phyloP scores from a whole-genome alignment of 129 eudicot genomes.

The Logfia minima region DNA sequence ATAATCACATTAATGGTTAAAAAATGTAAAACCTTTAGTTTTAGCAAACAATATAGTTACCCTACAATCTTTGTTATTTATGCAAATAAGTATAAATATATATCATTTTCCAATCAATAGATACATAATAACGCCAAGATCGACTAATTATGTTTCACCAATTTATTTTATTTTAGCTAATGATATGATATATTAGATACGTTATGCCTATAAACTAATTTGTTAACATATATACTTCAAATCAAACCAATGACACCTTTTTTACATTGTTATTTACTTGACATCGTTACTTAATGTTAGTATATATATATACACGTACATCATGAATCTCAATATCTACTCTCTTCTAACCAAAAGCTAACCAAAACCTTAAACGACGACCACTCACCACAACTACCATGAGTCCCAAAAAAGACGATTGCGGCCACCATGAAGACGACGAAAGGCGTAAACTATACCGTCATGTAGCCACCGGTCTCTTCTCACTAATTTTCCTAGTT shows the following conservation, averaged over 20 bases:
- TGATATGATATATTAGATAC: not conserved
- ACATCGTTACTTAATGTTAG: not conserved
- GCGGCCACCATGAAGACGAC: constrained; percentile 55
- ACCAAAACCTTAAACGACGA: not conserved
- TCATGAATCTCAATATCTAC: not conserved
- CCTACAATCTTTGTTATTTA: too few species aligned
- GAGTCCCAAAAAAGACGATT: constrained; percentile 41
- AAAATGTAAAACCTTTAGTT: not conserved
- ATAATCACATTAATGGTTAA: not conserved
- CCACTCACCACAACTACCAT: constrained; percentile 23
- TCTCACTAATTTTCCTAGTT: constrained; percentile 35
- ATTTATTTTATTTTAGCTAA: not conserved
- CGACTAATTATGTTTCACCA: not conserved
- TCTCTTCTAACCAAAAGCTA: not conserved
- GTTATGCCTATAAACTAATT: constrained; percentile 6
- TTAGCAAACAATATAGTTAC: not conserved
- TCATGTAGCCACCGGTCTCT: constrained; percentile 19
- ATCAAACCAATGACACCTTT: not conserved
- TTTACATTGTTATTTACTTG: not conserved
- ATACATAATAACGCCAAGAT: not conserved
- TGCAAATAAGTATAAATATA: too few species aligned
- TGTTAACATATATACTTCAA: not conserved
- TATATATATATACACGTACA: not conserved
- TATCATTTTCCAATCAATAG: not conserved
- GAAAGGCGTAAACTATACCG: constrained; percentile 34